Conservation (phyloP, 257 asterid genomes). For the Datura wrightii region DNA sequence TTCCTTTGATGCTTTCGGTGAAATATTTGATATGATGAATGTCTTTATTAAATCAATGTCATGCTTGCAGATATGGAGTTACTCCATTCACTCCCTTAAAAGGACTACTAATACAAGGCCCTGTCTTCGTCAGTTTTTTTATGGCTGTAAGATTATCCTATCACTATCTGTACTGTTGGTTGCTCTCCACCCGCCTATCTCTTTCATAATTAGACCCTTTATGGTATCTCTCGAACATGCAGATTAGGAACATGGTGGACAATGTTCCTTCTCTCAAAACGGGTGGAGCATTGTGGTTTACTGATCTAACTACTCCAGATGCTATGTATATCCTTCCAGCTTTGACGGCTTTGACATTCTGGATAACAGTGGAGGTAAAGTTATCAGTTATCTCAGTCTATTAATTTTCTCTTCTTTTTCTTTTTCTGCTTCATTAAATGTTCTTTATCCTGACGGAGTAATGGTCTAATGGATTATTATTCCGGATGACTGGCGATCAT, state of each 20-base stretch:
- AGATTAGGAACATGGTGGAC: slow-evolving; percentile 83
- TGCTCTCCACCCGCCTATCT: neutral
- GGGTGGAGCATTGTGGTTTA: slow-evolving; percentile 92
- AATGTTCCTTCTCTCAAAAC: slow-evolving; percentile 86
- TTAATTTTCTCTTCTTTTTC: neutral
- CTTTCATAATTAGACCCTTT: slow-evolving; percentile 10
- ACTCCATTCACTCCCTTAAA: slow-evolving; percentile 81
- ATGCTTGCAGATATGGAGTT: slow-evolving; percentile 78
- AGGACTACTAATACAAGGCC: slow-evolving; percentile 85
- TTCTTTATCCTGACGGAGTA: neutral
- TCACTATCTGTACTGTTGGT: neutral
- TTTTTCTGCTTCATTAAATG: neutral
- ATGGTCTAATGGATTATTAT: slow-evolving; percentile 8
- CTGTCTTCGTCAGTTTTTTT: slow-evolving; percentile 79
- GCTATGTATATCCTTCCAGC: slow-evolving; percentile 72
- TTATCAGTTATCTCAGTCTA: slow-evolving; percentile 17
- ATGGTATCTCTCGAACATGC: slow-evolving; percentile 35
- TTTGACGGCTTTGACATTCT: slow-evolving; percentile 88
- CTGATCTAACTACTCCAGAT: slow-evolving; percentile 92
- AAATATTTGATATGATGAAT: slow-evolving; percentile 7
- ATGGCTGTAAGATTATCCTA: slow-evolving; percentile 74
- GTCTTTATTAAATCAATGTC: slow-evolving; percentile 23
- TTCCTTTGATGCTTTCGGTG: neutral
- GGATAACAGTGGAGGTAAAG: slow-evolving; percentile 92
- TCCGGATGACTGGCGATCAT: neutral